A percentile compares a stretch with the other conserved stretches of the same genome.
phyloP scores from a whole-genome alignment of 2,329 filamentous ascomycete genomes.

The Coccinonectria pachysandricola region DNA sequence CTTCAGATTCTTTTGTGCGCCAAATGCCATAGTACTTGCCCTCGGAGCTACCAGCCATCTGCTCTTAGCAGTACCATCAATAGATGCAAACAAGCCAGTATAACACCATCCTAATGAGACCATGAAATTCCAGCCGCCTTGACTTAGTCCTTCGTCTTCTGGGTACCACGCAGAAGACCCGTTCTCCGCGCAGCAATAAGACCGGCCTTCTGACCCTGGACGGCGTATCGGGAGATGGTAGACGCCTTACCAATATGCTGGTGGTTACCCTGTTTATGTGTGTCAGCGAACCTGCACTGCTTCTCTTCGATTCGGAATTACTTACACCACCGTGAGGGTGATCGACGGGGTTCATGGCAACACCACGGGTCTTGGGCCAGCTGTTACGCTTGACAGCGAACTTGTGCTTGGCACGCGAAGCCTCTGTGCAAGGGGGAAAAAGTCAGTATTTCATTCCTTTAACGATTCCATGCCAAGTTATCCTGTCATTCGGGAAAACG shows the following conservation, averaged over 20 bases:
- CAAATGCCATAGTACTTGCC: conserved; percentile 40
- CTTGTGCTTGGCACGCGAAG: conserved; percentile 99
- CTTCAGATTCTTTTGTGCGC: conserved; percentile 33
- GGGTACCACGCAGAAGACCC: conserved; percentile 99
- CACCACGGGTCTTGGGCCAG: conserved; percentile 99
- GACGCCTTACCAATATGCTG: conserved; percentile 99
- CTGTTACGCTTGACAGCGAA: conserved; percentile 99
- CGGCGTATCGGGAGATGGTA: conserved; percentile 96
- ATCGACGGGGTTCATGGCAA: conserved; percentile 99
- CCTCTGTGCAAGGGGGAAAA: conserved; percentile 75
- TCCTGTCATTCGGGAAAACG: too few species aligned
- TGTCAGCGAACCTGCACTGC: conserved; percentile 27
- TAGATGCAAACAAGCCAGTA: conserved; percentile 51
- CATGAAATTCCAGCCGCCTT: conserved; percentile 39
- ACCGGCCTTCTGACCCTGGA: conserved; percentile 99
- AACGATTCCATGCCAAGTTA: too few species aligned
- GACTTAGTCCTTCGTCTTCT: conserved; percentile 99
- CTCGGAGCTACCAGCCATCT: conserved; percentile 37
- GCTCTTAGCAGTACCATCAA: conserved; percentile 39
- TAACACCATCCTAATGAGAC: conserved; percentile 57
- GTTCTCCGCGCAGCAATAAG: conserved; percentile 99
- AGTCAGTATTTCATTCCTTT: too few species aligned
- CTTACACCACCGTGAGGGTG: conserved; percentile 89
- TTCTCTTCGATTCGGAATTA: conserved; percentile 16
- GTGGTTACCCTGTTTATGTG: conserved; percentile 72